Conservation (phyloP, 2,329 filamentous ascomycete genomes). For the Aureobasidium melanogenum region DNA sequence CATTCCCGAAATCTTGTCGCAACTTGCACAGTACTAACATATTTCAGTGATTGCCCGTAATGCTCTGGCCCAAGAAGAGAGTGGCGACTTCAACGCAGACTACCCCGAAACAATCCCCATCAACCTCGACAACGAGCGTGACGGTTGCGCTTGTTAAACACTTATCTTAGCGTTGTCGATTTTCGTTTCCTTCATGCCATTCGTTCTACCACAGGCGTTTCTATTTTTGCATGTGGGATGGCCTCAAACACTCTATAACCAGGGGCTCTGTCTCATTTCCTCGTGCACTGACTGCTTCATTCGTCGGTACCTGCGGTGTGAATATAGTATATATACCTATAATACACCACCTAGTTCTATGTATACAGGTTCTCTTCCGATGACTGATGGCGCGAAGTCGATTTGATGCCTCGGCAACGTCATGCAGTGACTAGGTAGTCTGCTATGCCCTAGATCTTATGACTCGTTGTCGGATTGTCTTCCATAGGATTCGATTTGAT, state of each 20-base stretch:
- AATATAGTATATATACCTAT: conserved; percentile 9
- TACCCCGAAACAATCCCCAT: conserved; percentile 98
- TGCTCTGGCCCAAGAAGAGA: conserved; percentile 91
- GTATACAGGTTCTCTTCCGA: neutral
- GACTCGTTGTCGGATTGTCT: neutral
- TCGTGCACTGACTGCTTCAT: neutral
- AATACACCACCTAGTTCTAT: neutral
- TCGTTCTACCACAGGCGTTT: conserved; percentile 6
- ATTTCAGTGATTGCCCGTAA: conserved; percentile 83
- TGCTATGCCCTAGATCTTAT: neutral
- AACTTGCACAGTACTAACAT: neutral
- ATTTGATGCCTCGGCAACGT: neutral
- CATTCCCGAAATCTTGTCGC: neutral
- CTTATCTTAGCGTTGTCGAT: neutral
- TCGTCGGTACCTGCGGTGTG: conserved; percentile 6
- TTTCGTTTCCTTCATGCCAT: neutral
- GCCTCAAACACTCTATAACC: neutral
- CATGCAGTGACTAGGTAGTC: neutral
- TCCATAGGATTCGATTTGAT: neutral
- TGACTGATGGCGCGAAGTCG: neutral
- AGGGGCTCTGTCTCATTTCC: neutral
- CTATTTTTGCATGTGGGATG: neutral
- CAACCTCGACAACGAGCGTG: conserved; percentile 85
- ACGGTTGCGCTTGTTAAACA: conserved; percentile 77
- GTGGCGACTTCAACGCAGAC: conserved; percentile 93